Evolutionary conservation across 257 asterid species (phyloP).

Genomic region (Lycium barbarum): DNA sequence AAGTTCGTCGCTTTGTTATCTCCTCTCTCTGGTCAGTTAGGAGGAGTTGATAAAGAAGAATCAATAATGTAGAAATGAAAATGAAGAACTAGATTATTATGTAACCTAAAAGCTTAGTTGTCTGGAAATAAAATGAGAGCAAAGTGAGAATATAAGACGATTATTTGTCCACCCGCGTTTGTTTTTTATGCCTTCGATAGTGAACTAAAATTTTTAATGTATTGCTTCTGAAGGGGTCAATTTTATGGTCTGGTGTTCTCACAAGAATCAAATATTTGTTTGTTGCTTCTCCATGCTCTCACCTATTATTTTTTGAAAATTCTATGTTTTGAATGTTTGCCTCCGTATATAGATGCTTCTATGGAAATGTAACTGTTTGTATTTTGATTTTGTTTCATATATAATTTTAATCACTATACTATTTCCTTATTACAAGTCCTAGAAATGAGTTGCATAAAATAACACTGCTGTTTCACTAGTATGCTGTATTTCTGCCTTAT

Average conservation of each 20-base stretch:
- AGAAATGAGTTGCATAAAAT: slow-evolving; percentile 5
- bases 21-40: slow-evolving; percentile 9
- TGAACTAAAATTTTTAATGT: background rate
- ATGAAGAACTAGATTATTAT: slow-evolving; percentile 4
- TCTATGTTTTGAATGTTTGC: background rate
- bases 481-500: too few species aligned
- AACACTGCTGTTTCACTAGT: too few species aligned
- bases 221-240: background rate
- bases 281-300: background rate
- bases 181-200: background rate
- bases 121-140: slow-evolving; percentile 21
- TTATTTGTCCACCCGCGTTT: background rate
- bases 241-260: background rate
- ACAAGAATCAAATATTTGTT: background rate
- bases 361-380: background rate
- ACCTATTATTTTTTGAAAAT: background rate
- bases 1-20: background rate
- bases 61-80: slow-evolving; percentile 12
- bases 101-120: background rate
- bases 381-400: background rate
- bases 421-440: background rate
- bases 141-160: background rate
- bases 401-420: background rate
- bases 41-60: background rate
- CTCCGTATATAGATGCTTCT: background rate